Evolutionary conservation across 768 basidiomycete genomes (phyloP).

Genomic region (Fistulinella prunicolor): DNA sequence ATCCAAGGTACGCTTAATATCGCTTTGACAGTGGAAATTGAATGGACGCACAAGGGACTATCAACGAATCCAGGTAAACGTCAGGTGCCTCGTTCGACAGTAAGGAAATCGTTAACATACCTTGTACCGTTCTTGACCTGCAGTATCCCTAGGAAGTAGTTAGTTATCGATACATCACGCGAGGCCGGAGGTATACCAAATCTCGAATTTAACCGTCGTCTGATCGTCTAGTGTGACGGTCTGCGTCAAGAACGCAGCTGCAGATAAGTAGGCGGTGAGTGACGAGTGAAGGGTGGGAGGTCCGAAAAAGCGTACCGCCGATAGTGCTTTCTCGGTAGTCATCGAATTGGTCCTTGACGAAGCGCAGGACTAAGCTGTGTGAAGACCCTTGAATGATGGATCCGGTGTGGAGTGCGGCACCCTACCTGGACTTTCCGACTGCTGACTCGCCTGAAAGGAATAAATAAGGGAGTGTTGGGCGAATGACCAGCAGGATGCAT

Average conservation of each 20-base stretch:
- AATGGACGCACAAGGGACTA: conserved; percentile 46
- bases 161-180: not conserved
- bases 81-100: not conserved
- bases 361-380: conserved; percentile 84
- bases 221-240: conserved; percentile 88
- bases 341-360: conserved; percentile 96
- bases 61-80: not conserved
- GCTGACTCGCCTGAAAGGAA: conserved; percentile 80
- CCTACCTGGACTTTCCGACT: conserved; percentile 92
- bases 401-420: conserved; percentile 6
- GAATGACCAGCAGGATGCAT: conserved; percentile 6
- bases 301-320: conserved; percentile 52
- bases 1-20: conserved; percentile 3
- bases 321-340: conserved; percentile 95
- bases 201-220: conserved; percentile 96
- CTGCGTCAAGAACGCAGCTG: conserved; percentile 98
- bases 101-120: conserved; percentile 33
- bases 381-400: conserved; percentile 24
- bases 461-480: conserved; percentile 6
- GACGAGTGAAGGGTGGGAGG: not conserved
- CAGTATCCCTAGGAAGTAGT: conserved; percentile 71
- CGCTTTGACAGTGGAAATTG: not conserved
- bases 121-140: conserved; percentile 95
- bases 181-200: conserved; percentile 60
- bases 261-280: conserved; percentile 20